phyloP scores from a whole-genome alignment of 106 monocot genomes.

The Apostasia ramifera region DNA sequence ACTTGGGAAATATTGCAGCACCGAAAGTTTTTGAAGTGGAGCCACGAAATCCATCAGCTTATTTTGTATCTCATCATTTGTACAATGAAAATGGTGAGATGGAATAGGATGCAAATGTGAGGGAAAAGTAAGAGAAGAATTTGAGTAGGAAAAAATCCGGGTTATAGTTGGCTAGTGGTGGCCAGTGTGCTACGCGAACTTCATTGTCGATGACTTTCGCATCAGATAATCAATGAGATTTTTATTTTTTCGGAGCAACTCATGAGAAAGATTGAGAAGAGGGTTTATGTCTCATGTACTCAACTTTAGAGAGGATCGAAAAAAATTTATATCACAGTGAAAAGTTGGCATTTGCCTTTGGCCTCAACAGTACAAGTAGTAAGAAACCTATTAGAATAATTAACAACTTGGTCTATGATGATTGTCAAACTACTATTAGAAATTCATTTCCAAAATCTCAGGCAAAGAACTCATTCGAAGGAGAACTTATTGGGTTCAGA shows the following conservation, averaged over 20 bases:
- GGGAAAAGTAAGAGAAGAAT: slow-evolving; percentile 5
- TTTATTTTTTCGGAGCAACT: slow-evolving; percentile 30
- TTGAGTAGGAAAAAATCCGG: slow-evolving; percentile 12
- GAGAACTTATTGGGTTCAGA: too few species aligned
- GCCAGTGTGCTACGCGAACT: slow-evolving; percentile 7
- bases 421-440: slow-evolving; percentile 60
- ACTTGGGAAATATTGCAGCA: slow-evolving; percentile 8
- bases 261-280: slow-evolving; percentile 30
- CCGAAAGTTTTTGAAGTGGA: slow-evolving; percentile 16
- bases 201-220: slow-evolving; percentile 11
- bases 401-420: slow-evolving; percentile 69
- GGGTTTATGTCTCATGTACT: slow-evolving; percentile 7
- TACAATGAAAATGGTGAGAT: slow-evolving; percentile 6
- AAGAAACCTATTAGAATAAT: slow-evolving; percentile 63
- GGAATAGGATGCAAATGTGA: slow-evolving; percentile 5
- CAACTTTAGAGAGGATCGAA: background rate
- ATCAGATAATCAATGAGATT: slow-evolving; percentile 37
- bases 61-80: slow-evolving; percentile 9
- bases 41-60: slow-evolving; percentile 2
- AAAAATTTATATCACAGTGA: slow-evolving; percentile 55
- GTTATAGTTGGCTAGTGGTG: slow-evolving; percentile 17
- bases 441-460: slow-evolving; percentile 41
- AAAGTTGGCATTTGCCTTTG: slow-evolving; percentile 64
- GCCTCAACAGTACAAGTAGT: slow-evolving; percentile 40
- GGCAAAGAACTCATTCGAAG: slow-evolving; percentile 52